These are phyloP conservation scores for Xylariaceae sp. DNA, from an alignment of 2,329 filamentous ascomycete species.

Conservation along the genomic window DNA sequence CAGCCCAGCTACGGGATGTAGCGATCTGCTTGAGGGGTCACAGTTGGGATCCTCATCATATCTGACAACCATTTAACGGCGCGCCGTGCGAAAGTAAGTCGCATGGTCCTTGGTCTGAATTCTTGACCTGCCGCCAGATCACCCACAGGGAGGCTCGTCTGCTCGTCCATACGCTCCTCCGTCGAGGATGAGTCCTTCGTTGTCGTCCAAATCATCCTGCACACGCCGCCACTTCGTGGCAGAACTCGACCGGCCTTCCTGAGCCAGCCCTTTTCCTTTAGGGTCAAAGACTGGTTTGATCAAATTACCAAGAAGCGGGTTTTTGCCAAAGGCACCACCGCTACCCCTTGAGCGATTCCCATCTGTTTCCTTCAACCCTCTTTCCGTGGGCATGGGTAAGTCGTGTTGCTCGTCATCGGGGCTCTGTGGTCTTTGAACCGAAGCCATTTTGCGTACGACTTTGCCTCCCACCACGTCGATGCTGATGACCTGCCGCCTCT, in stretches of 20 bases:
- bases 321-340: constrained; percentile 61
- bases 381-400: constrained; percentile 27
- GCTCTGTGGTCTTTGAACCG: constrained; percentile 52
- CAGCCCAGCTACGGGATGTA: too few relatives aligned
- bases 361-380: constrained; percentile 30
- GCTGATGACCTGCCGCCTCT: constrained; percentile 75
- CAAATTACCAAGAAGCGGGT: constrained; percentile 60
- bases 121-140: too few relatives aligned
- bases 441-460: constrained; percentile 66
- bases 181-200: constrained; percentile 44
- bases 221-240: constrained; percentile 52
- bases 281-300: constrained; percentile 58
- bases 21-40: too few relatives aligned
- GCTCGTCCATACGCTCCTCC: constrained; percentile 9
- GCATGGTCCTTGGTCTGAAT: too few relatives aligned
- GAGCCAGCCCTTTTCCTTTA: constrained; percentile 45
- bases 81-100: too few relatives aligned
- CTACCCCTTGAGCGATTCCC: constrained; percentile 31
- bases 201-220: constrained; percentile 55
- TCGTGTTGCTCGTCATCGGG: constrained; percentile 47
- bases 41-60: too few relatives aligned
- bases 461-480: constrained; percentile 76
- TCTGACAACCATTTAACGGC: too few relatives aligned
- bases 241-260: constrained; percentile 39
- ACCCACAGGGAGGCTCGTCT: too few relatives aligned